Evolutionary conservation across 805 yeast species (phyloP).

Genomic region (Hanseniaspora pseudoguilliermondii): DNA sequence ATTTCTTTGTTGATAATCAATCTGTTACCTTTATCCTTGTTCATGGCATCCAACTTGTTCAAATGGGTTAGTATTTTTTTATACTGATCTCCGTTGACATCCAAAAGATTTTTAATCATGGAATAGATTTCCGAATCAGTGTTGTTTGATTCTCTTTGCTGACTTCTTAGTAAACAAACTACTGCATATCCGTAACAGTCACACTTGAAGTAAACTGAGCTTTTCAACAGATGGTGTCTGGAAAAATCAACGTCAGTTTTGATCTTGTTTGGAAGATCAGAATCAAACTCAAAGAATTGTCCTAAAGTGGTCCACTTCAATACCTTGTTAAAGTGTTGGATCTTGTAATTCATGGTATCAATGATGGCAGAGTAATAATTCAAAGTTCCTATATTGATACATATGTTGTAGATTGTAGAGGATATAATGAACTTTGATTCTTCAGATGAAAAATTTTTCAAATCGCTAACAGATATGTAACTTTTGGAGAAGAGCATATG

Average conservation of each 20-base stretch:
- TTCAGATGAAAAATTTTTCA: constrained; percentile 14
- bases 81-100: constrained; percentile 23
- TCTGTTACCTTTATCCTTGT: constrained; percentile 19
- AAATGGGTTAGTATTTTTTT: constrained; percentile 18
- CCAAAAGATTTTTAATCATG: constrained; percentile 30
- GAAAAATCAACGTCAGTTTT: background rate
- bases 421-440: constrained; percentile 14
- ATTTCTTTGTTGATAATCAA: constrained; percentile 25
- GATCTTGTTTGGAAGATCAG: constrained; percentile 15
- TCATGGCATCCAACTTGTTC: constrained; percentile 16
- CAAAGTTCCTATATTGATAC: constrained; percentile 47
- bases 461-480: constrained; percentile 13
- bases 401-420: constrained; percentile 26
- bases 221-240: constrained; percentile 11
- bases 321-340: constrained; percentile 34
- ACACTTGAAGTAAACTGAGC: constrained; percentile 12
- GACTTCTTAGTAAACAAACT: constrained; percentile 32
- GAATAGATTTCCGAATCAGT: constrained; percentile 34
- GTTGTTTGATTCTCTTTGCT: constrained; percentile 37
- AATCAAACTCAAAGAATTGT: constrained; percentile 28
- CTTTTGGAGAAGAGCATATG: constrained; percentile 2
- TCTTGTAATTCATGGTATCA: constrained; percentile 27
- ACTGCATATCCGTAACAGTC: constrained; percentile 14
- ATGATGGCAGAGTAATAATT: constrained; percentile 41
- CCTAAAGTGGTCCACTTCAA: constrained; percentile 40